phyloP scores from a whole-genome alignment of 208 protist species.

The Phytomonas sp. region DNA sequence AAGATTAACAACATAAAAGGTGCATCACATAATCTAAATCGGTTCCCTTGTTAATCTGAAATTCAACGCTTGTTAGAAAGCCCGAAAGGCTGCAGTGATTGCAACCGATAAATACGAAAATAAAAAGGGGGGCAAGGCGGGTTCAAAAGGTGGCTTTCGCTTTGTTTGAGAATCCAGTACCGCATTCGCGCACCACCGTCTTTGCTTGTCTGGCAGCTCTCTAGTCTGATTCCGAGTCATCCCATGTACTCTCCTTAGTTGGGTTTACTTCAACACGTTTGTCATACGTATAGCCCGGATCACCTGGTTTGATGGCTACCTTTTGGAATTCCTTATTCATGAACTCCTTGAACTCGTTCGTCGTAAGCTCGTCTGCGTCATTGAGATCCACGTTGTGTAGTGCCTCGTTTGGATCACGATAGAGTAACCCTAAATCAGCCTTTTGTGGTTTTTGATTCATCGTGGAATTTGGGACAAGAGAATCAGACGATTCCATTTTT shows the following conservation, averaged over 20 bases:
- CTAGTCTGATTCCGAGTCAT: conserved; percentile 40
- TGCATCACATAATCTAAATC: neutral
- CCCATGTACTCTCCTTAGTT: conserved; percentile 77
- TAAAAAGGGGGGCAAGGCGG: neutral
- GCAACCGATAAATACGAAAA: neutral
- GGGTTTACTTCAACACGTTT: conserved; percentile 64
- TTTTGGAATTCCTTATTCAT: conserved; percentile 79
- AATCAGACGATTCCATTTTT: neutral
- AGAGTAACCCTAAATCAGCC: conserved; percentile 83
- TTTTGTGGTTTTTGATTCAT: conserved; percentile 32
- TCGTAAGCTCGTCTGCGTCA: conserved; percentile 79
- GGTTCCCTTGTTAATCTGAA: neutral
- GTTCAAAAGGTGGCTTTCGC: neutral
- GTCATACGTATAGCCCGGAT: conserved; percentile 83
- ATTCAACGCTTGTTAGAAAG: neutral
- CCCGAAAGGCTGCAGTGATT: neutral
- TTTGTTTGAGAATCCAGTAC: neutral
- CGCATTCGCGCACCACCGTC: neutral
- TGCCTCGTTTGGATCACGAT: conserved; percentile 79
- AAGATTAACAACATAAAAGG: neutral
- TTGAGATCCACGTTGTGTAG: conserved; percentile 86
- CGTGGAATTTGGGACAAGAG: neutral
- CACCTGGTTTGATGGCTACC: conserved; percentile 66
- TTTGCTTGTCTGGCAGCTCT: neutral
- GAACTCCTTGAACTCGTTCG: conserved; percentile 81